Conservation (phyloP, 495 filamentous ascomycete genomes). For the Neurospora hispaniola region DNA sequence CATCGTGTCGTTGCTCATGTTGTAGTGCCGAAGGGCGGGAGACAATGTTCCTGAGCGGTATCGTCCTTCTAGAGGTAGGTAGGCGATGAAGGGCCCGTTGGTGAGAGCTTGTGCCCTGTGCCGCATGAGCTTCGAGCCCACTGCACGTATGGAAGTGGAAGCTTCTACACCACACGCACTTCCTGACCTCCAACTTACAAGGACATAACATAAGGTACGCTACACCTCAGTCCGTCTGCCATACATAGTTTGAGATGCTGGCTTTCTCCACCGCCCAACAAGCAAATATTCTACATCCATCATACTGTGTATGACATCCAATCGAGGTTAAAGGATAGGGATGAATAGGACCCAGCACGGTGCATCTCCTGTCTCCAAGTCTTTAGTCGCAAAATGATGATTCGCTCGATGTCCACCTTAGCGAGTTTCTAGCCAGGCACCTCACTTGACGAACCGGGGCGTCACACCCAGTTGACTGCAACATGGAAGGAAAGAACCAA, state of each 20-base stretch:
- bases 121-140: neutral
- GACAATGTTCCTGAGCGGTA: neutral
- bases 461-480: neutral
- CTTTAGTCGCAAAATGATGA: neutral
- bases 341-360: neutral
- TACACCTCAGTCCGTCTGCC: neutral
- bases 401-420: neutral
- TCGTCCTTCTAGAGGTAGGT: neutral
- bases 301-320: neutral
- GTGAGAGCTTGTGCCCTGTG: neutral
- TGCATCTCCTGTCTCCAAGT: neutral
- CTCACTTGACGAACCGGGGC: neutral
- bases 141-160: neutral
- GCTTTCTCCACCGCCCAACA: neutral
- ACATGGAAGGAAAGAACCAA: neutral
- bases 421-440: neutral
- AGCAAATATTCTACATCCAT: neutral
- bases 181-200: neutral
- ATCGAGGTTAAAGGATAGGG: neutral
- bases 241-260: neutral
- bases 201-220: neutral
- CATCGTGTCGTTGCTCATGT: neutral
- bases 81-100: neutral
- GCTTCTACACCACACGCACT: neutral
- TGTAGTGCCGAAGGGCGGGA: neutral